Percentiles rank a stretch among this genome's conserved stretches.
Evolutionary conservation across 306 rosid species (phyloP).

Genomic region (barrel medic (Medicago truncatula)): DNA sequence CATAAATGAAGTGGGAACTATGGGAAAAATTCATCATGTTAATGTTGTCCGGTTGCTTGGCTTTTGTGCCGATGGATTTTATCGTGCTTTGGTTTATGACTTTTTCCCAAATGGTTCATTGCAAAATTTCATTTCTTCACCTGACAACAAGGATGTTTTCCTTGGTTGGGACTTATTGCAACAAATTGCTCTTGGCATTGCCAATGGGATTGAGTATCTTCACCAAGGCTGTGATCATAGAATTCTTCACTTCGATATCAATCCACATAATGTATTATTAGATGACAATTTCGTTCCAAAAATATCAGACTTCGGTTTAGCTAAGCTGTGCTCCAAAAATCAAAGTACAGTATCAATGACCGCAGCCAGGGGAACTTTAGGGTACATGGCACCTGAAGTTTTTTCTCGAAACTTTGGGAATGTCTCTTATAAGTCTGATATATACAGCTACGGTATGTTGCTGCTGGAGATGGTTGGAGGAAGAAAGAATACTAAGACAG

Average conservation of each 20-base stretch:
- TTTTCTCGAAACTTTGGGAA: not conserved
- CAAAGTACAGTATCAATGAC: not conserved
- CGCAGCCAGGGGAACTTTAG: not conserved
- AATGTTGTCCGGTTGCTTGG: constrained; percentile 32
- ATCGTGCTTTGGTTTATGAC: constrained; percentile 16
- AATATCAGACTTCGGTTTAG: not conserved
- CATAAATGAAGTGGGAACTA: constrained; percentile 26
- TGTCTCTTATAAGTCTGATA: not conserved
- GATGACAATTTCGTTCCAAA: not conserved
- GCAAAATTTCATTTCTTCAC: not conserved
- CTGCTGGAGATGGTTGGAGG: not conserved
- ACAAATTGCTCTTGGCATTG: not conserved
- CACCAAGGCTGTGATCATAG: not conserved
- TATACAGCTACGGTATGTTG: not conserved
- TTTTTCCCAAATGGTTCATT: constrained; percentile 2
- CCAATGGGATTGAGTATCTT: not conserved
- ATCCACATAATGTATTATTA: not conserved
- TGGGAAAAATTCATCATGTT: constrained; percentile 15
- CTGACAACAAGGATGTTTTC: not conserved
- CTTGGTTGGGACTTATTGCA: constrained; percentile 13
- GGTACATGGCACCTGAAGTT: not conserved
- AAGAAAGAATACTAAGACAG: not conserved
- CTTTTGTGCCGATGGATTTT: constrained; percentile 18
- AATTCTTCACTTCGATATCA: not conserved
- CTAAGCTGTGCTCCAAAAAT: not conserved